A percentile compares a stretch with the other conserved stretches of the same genome.
phyloP scores from a whole-genome alignment of 768 basidiomycete genomes.

The Termitomyces bulborhizus region DNA sequence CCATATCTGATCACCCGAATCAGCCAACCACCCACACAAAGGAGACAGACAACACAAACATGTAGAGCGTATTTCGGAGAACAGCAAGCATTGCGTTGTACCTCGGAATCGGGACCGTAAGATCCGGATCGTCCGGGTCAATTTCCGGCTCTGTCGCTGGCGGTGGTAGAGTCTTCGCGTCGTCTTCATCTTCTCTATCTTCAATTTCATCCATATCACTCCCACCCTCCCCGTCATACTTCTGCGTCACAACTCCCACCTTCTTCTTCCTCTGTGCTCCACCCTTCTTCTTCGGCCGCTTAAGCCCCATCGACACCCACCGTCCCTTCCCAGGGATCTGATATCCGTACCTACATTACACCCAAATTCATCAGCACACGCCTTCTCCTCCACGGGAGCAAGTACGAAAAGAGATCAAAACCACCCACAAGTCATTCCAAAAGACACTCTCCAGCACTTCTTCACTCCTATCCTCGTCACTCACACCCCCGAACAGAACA shows the following conservation, averaged over 20 bases:
- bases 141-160: slow-evolving; percentile 25
- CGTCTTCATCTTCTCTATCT: background rate
- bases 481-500: slow-evolving; percentile 82
- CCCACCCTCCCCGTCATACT: background rate
- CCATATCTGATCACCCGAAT: slow-evolving; percentile 57
- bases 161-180: too few species aligned
- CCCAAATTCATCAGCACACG: background rate
- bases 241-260: background rate
- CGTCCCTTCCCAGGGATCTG: slow-evolving; percentile 66
- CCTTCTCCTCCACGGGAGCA: too few species aligned
- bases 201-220: background rate
- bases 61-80: slow-evolving; percentile 77
- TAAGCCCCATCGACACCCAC: slow-evolving; percentile 77
- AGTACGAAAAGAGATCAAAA: background rate
- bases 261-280: slow-evolving; percentile 35
- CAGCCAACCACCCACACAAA: background rate
- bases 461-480: slow-evolving; percentile 80
- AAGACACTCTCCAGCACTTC: slow-evolving; percentile 82
- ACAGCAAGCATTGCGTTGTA: slow-evolving; percentile 91
- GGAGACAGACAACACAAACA: slow-evolving; percentile 40
- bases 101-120: slow-evolving; percentile 60
- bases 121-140: slow-evolving; percentile 60
- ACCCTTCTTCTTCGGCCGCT: slow-evolving; percentile 56
- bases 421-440: slow-evolving; percentile 74
- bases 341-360: slow-evolving; percentile 60